Base-by-base conservation (phyloP, 768 basidiomycete genomes). In the Boletus sensibilis region DNA sequence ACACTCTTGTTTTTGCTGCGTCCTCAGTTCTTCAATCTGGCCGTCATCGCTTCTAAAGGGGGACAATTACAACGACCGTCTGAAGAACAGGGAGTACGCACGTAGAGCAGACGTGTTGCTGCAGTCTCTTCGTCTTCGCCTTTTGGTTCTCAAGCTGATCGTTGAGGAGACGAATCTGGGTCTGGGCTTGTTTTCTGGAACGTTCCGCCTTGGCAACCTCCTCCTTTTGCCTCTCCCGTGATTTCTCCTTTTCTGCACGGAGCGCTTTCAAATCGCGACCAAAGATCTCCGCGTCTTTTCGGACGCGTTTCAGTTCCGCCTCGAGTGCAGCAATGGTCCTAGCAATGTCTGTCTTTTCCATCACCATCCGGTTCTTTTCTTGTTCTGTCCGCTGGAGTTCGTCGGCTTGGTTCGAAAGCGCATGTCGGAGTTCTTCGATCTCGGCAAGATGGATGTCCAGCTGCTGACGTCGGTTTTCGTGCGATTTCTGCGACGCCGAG, bases 1-100 rank as follows among this genome's bases (percentile, higher is more conserved):
- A 76, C 90, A 89, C 68, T 98, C 94, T 59, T 84, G 83, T 59
- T 89, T 91, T 68, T 94, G 92, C 69, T 84, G 86, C 3, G 74
- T 62, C 60, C 80, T 85, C 59, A 91, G 65, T 13, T 76, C 74
- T 3, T 77, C 76, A 5, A 92, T 59, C 64, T 85, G 81, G 16
- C 62, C 65, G 5, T 80, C 78, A 57, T 88, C 82, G 20, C 86
- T 87, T 54, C 25, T 38, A 59, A 21, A 23, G 27, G 21, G 14
- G 29, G 13, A 7, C 27, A 10, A 37, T 58, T 25, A 25, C 12
- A 42, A 52, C 64, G 45, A 29, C 41, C 13, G 3, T 27, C 42
- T 12, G 7, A 33, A 40, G 33, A 50, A 48, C 53, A 50, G 27
- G 16, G 13, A 29, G 6, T 9, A 79, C 86, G 58, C 63, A 90